A percentile compares a stretch with the other conserved stretches of the same genome.
These are phyloP conservation scores for Omphalotus olearius DNA, from an alignment of 1,284 basidiomycete species.

Conservation along the genomic window DNA sequence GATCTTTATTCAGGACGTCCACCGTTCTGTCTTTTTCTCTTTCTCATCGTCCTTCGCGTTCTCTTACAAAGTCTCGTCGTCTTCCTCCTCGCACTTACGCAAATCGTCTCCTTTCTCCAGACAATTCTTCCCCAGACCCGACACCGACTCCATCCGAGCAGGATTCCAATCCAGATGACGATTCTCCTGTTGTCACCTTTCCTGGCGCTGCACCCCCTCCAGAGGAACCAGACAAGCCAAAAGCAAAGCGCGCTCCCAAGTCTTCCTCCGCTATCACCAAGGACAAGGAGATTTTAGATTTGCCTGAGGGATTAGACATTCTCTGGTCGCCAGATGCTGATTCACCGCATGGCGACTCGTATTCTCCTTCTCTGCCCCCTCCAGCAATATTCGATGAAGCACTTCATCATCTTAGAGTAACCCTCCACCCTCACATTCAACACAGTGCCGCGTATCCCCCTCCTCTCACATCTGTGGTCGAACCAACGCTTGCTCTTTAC, in stretches of 20 bases:
- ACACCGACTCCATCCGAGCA: slow-evolving; percentile 16
- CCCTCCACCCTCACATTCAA: slow-evolving; percentile 76
- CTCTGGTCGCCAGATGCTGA: slow-evolving; percentile 56
- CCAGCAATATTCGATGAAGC: slow-evolving; percentile 65
- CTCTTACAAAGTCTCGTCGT: slow-evolving; percentile 27
- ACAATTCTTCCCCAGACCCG: slow-evolving; percentile 11
- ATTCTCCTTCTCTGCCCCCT: slow-evolving; percentile 36
- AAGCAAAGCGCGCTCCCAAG: slow-evolving; percentile 29
- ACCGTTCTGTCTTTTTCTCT: slow-evolving; percentile 28
- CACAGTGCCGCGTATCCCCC: slow-evolving; percentile 62
- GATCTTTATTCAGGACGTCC: slow-evolving; percentile 39
- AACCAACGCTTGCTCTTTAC: slow-evolving; percentile 77
- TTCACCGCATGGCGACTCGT: slow-evolving; percentile 17
- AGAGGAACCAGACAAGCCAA: slow-evolving; percentile 41
- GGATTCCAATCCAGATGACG: slow-evolving; percentile 15
- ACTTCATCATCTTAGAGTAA: slow-evolving; percentile 67
- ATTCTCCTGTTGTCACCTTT: slow-evolving; percentile 18
- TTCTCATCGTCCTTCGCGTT: slow-evolving; percentile 28
- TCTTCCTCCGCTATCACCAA: slow-evolving; percentile 26
- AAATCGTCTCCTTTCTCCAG: slow-evolving; percentile 11
- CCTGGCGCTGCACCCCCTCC: slow-evolving; percentile 16
- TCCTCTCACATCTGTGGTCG: slow-evolving; percentile 46
- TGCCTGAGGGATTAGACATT: slow-evolving; percentile 55
- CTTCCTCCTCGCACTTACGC: slow-evolving; percentile 8
- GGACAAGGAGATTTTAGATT: slow-evolving; percentile 36